A percentile compares a stretch with the other conserved stretches of the same genome.
Conservation (phyloP, 805 yeast genomes). For the Candida maesae region DNA sequence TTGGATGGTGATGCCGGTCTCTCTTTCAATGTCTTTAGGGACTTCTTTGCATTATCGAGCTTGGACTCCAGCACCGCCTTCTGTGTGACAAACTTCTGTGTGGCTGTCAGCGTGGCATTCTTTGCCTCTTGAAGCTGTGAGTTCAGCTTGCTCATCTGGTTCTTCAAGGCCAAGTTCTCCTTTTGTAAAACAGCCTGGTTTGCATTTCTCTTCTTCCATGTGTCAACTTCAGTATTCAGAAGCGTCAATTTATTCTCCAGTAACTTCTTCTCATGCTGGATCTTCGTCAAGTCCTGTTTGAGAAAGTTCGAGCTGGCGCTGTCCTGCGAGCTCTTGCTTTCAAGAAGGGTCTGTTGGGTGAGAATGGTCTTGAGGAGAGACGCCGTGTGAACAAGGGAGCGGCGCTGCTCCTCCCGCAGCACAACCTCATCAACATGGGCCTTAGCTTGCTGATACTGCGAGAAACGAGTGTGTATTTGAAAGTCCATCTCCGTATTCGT, state of each 20-base stretch:
- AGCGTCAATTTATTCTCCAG: slow-evolving; percentile 20
- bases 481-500: neutral
- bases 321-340: slow-evolving; percentile 12
- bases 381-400: slow-evolving; percentile 18
- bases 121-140: slow-evolving; percentile 29
- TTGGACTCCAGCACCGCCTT: slow-evolving; percentile 34
- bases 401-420: slow-evolving; percentile 18
- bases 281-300: slow-evolving; percentile 22
- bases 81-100: slow-evolving; percentile 31
- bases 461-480: neutral
- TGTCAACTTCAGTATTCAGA: slow-evolving; percentile 20
- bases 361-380: slow-evolving; percentile 18
- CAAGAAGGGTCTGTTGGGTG: slow-evolving; percentile 18
- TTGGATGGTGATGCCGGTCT: slow-evolving; percentile 10
- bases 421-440: slow-evolving; percentile 4
- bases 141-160: slow-evolving; percentile 32
- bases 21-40: slow-evolving; percentile 26
- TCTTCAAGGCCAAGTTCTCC: slow-evolving; percentile 33
- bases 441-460: slow-evolving; percentile 10
- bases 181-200: slow-evolving; percentile 18
- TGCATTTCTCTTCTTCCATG: slow-evolving; percentile 24
- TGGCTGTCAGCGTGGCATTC: slow-evolving; percentile 29
- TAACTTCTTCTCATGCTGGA: slow-evolving; percentile 22
- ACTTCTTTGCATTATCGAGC: slow-evolving; percentile 32
- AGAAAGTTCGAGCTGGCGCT: slow-evolving; percentile 11